Evolutionary conservation across 352 stramenopile genomes (phyloP), one percentile per base, ranked within the genome.

Genomic region (Pythium guiyangense): DNA sequence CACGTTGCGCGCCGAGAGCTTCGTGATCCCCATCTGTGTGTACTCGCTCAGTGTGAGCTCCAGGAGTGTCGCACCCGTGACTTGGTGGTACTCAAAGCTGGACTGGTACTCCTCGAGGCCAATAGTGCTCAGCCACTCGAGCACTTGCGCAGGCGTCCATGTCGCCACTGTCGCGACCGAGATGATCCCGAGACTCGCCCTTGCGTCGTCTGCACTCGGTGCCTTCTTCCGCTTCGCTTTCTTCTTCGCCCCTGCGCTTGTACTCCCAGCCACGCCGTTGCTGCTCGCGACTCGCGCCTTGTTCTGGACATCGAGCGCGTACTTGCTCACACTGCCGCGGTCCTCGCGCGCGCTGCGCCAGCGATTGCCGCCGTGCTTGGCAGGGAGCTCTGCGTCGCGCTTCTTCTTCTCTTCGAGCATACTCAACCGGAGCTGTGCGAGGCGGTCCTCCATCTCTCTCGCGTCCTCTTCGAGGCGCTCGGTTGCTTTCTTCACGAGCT

Each of bases 281-380:
- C 29, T 34, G 29, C 15, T 48, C 2, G 17, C 26, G 6, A 22
- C 60, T 54, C 18, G 53, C 60, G 10, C 66, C 64, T 70, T 72
- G 40, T 71, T 60, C 31, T 85, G 73, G 11, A 91, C 69, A 45
- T 93, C 83, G 17, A 74, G 70, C 0, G 79, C 83, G 46, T 93
- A 93, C 15, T 78, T 74, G 45, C 80, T 72, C 46, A 93, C 70
- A 54, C 74, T 93, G 1, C 83, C 83, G 50, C 84, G 77, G 29
- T 80, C 74, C 64, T 91, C 79, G 34, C 84, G 74, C 1, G 83
- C 83, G 49, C 83, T 93, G 3, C 83, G 77, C 83, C 83, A 93
- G 20, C 83, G 71, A 40, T 71, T 89, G 6, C 83, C 83, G 27
- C 67, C 71, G 26, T 90, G 79, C 54, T 90, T 90, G 14, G 69